Evolutionary conservation across 1,284 basidiomycete species (phyloP).

Genomic region (Agroathelia rolfsii): DNA sequence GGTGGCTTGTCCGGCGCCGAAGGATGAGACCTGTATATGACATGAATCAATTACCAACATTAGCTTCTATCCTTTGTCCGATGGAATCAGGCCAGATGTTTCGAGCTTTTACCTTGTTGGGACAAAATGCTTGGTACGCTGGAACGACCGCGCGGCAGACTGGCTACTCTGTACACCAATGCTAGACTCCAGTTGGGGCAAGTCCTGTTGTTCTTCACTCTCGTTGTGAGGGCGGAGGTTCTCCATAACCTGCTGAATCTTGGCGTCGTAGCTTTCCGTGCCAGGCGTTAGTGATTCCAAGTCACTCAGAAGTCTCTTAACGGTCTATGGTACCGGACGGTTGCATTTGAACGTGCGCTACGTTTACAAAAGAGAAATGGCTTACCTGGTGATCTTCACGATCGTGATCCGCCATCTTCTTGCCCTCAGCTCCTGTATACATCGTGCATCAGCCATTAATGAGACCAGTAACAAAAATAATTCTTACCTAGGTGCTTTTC

Average conservation of each 20-base stretch:
- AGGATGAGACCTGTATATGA: slow-evolving; percentile 43
- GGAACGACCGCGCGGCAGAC: slow-evolving; percentile 37
- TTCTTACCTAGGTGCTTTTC: slow-evolving; percentile 47
- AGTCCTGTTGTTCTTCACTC: slow-evolving; percentile 44
- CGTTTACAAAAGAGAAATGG: no score
- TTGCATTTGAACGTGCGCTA: no score
- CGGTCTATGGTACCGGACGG: slow-evolving; percentile 24
- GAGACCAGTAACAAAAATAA: no score
- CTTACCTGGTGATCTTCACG: slow-evolving; percentile 46
- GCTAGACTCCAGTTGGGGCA: slow-evolving; percentile 40
- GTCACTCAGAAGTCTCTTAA: slow-evolving; percentile 39
- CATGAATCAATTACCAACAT: no score
- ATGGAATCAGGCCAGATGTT: no score
- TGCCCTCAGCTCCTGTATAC: no score
- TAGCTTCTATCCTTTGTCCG: no score
- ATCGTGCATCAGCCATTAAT: no score
- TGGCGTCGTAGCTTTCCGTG: slow-evolving; percentile 30
- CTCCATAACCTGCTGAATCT: slow-evolving; percentile 35
- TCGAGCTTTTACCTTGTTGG: slow-evolving; percentile 47
- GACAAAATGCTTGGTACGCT: slow-evolving; percentile 52
- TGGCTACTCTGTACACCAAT: slow-evolving; percentile 32
- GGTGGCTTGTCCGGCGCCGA: slow-evolving; percentile 45
- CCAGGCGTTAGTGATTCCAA: slow-evolving; percentile 35
- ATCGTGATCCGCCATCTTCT: slow-evolving; percentile 46
- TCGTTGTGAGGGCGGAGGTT: slow-evolving; percentile 44